A percentile compares a stretch with the other conserved stretches of the same genome.
phyloP scores from a whole-genome alignment of 148 eudicot genomes.

The Nepenthes gracilis region DNA sequence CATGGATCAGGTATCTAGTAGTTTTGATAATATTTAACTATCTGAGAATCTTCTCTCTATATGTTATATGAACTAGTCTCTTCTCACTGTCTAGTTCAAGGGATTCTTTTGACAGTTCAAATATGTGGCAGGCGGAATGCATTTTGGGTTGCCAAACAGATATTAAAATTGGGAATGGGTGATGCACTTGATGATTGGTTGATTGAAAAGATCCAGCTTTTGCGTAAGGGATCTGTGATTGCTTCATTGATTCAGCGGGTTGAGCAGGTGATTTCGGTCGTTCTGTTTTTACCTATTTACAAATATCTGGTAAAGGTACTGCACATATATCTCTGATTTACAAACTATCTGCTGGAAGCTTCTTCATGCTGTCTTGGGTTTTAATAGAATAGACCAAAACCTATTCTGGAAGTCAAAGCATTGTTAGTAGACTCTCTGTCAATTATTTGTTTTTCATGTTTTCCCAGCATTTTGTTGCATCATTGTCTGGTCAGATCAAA shows the following conservation, averaged over 20 bases:
- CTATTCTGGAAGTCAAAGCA: too few relatives aligned
- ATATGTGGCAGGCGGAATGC: constrained; percentile 65
- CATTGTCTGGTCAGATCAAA: too few relatives aligned
- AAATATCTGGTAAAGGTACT: not conserved
- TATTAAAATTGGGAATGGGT: constrained; percentile 95
- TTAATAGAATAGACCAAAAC: too few relatives aligned
- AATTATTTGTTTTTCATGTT: too few relatives aligned
- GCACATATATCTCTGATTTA: not conserved
- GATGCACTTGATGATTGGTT: constrained; percentile 99
- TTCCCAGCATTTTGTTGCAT: too few relatives aligned
- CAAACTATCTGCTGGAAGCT: too few relatives aligned
- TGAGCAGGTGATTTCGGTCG: constrained; percentile 53
- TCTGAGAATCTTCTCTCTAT: not conserved
- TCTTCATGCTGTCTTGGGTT: too few relatives aligned
- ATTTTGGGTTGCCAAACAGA: constrained; percentile 96
- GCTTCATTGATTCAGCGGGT: constrained; percentile 80
- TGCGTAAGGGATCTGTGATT: constrained; percentile 77
- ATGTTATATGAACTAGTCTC: not conserved
- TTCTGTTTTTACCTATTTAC: not conserved
- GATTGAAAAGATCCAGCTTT: constrained; percentile 83
- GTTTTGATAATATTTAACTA: not conserved
- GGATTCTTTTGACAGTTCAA: not conserved
- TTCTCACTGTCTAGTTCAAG: not conserved
- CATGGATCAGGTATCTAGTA: constrained; percentile 79
- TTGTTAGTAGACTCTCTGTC: too few relatives aligned